Conservation (phyloP, 2,329 filamentous ascomycete genomes). For the Cordyceps tenuipes region DNA sequence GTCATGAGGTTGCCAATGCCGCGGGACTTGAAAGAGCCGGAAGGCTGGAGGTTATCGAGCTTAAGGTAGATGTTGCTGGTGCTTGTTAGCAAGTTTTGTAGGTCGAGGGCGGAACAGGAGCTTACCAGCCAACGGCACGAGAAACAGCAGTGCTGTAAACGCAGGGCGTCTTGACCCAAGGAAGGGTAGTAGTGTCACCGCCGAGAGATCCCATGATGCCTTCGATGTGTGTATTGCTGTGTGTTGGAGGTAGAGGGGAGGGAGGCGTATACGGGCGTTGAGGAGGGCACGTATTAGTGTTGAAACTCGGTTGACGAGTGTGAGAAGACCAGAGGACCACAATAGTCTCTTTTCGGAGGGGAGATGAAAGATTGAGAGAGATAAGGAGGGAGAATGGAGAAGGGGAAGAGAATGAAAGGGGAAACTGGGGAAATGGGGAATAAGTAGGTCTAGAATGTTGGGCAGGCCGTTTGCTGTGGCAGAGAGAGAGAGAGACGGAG, state of each 20-base stretch:
- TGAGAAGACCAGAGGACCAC: slow-evolving; percentile 8
- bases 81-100: slow-evolving; percentile 18
- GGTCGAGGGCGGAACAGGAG: not conserved
- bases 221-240: not conserved
- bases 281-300: slow-evolving; percentile 13
- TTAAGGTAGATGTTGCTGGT: slow-evolving; percentile 73
- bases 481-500: too few species aligned
- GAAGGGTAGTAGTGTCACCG: slow-evolving; percentile 33
- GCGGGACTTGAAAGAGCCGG: slow-evolving; percentile 77
- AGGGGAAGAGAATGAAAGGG: not conserved
- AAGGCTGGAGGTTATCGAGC: slow-evolving; percentile 76
- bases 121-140: slow-evolving; percentile 62
- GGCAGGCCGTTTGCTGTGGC: slow-evolving; percentile 6
- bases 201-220: slow-evolving; percentile 33
- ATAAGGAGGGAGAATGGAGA: not conserved
- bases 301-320: slow-evolving; percentile 11
- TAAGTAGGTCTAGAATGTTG: slow-evolving; percentile 10
- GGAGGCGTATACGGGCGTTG: slow-evolving; percentile 6
- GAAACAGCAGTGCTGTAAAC: slow-evolving; percentile 60
- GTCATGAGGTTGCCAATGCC: slow-evolving; percentile 66
- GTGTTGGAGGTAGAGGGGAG: not conserved
- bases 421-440: slow-evolving; percentile 1
- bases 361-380: not conserved
- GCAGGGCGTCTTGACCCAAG: slow-evolving; percentile 66
- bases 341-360: not conserved